Evolutionary conservation across 1,139 yeast species (phyloP).

Genomic region (Meyerozyma carpophila): DNA sequence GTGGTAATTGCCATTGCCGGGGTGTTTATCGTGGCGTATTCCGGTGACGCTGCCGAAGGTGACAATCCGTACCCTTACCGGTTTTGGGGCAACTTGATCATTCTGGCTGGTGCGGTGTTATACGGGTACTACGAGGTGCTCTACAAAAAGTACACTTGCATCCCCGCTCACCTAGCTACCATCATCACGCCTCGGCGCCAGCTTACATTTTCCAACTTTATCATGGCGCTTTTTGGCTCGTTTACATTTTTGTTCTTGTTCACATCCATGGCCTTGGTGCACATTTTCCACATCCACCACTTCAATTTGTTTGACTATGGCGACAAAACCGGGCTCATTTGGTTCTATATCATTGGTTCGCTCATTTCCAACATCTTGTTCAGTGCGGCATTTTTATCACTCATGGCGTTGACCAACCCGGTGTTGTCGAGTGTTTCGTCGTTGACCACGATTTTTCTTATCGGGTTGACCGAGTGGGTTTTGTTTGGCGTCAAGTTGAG

Average conservation of each 20-base stretch:
- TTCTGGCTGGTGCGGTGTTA: slow-evolving; percentile 71
- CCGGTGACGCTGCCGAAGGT: slow-evolving; percentile 35
- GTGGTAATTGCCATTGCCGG: slow-evolving; percentile 71
- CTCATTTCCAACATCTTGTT: slow-evolving; percentile 61
- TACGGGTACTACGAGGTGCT: slow-evolving; percentile 85
- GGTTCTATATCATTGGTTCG: slow-evolving; percentile 46
- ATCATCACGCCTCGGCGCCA: slow-evolving; percentile 44
- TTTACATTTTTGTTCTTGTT: slow-evolving; percentile 50
- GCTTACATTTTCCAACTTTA: slow-evolving; percentile 42
- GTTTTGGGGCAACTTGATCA: slow-evolving; percentile 65
- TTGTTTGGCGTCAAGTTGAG: slow-evolving; percentile 56
- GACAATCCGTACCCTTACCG: slow-evolving; percentile 49
- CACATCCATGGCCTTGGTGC: slow-evolving; percentile 43
- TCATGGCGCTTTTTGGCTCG: slow-evolving; percentile 53
- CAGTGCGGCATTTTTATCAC: slow-evolving; percentile 66
- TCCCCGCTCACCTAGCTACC: slow-evolving; percentile 51
- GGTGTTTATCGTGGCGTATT: slow-evolving; percentile 74
- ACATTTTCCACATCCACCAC: slow-evolving; percentile 51
- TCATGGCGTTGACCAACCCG: slow-evolving; percentile 83
- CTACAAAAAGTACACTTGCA: slow-evolving; percentile 71
- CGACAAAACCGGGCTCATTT: slow-evolving; percentile 29
- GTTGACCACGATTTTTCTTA: slow-evolving; percentile 69
- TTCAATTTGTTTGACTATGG: slow-evolving; percentile 51
- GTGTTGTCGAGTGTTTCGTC: slow-evolving; percentile 83
- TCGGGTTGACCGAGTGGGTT: slow-evolving; percentile 73